Base-by-base conservation (phyloP, 73 alveolate species). In the Paramecium octaurelia region DNA sequence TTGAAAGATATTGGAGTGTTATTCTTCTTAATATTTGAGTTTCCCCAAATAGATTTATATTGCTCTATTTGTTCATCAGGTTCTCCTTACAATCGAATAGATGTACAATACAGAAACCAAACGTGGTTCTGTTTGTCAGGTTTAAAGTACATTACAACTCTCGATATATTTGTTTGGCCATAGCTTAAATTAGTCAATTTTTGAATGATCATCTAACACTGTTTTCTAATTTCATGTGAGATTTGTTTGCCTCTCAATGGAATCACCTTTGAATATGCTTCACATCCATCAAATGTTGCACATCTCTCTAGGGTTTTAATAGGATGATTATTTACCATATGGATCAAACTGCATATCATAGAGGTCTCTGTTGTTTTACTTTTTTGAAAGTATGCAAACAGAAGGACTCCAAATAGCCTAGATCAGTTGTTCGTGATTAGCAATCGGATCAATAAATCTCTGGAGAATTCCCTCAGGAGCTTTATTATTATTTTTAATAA, bases 321-420 rank as follows among this genome's bases (percentile, higher is more conserved):
- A 21, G 4, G 14, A 29, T 38, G 6, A 71, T 2, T 12, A 48
- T 12, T 14, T 71, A 71, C 86, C 89, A 88, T 88, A 88, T 12
- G 93, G 93, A 88, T 88, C 93, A 88, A 54, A 88, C 8, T 57
- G 44, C 86, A 69, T 88, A 21, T 88, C 93, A 70, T 88, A 88
- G 6, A 88, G 44, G 10, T 88, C 90, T 12, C 89, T 54, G 44
- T 88, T 69, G 18, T 88, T 88, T 31, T 69, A 57, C 50, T 80
- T 60, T 40, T 88, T 88, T 36, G 93, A 88, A 16, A 88, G 69
- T 38, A 88, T 46, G 23, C 93, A 88, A 69, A 88, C 90, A 12
- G 85, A 88, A 4, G 93, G 93, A 29, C 90, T 69, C 93, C 93
- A 88, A 18, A 88, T 88, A 43, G 93, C 93, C 20, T 88, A 42